Percentiles rank a stretch among this genome's conserved stretches.
These are phyloP conservation scores for Chenopodium formosanum DNA, from an alignment of 148 eudicot genomes.

Conservation along the genomic window DNA sequence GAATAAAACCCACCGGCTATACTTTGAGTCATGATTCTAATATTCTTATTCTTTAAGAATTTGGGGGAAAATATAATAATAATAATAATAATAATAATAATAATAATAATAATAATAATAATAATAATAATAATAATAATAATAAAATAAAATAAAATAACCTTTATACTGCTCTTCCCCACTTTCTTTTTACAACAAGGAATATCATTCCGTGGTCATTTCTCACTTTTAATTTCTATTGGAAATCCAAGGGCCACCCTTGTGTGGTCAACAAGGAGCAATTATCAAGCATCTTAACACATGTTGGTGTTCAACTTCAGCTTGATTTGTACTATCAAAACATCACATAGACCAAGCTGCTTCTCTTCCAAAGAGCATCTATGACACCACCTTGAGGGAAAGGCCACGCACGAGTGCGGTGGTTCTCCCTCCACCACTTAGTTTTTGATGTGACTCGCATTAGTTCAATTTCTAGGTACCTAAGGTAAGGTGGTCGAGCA, in stretches of 20 bases:
- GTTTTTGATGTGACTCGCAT: background rate
- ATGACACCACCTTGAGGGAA: background rate
- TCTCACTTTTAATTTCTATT: slow-evolving; percentile 34
- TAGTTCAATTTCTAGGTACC: background rate
- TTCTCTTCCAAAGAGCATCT: slow-evolving; percentile 23
- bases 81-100: too few relatives aligned
- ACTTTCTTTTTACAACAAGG: slow-evolving; percentile 36
- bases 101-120: too few relatives aligned
- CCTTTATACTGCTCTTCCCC: slow-evolving; percentile 24
- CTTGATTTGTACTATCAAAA: slow-evolving; percentile 5
- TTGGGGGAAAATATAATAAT: slow-evolving; percentile 13
- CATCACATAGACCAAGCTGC: slow-evolving; percentile 21
- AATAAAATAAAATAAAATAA: background rate
- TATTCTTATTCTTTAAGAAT: slow-evolving; percentile 33
- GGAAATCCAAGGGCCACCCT: slow-evolving; percentile 25
- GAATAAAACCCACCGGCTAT: slow-evolving; percentile 48
- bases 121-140: too few relatives aligned
- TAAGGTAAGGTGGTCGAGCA: background rate
- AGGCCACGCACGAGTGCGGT: background rate
- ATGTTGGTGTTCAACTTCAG: slow-evolving; percentile 37
- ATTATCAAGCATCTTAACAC: slow-evolving; percentile 39
- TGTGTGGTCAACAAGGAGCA: slow-evolving; percentile 43
- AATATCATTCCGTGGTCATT: slow-evolving; percentile 83
- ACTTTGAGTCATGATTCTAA: slow-evolving; percentile 56
- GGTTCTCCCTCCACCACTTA: background rate